phyloP scores from a whole-genome alignment of 2,329 filamentous ascomycete genomes.

The Colletotrichum caudatum region DNA sequence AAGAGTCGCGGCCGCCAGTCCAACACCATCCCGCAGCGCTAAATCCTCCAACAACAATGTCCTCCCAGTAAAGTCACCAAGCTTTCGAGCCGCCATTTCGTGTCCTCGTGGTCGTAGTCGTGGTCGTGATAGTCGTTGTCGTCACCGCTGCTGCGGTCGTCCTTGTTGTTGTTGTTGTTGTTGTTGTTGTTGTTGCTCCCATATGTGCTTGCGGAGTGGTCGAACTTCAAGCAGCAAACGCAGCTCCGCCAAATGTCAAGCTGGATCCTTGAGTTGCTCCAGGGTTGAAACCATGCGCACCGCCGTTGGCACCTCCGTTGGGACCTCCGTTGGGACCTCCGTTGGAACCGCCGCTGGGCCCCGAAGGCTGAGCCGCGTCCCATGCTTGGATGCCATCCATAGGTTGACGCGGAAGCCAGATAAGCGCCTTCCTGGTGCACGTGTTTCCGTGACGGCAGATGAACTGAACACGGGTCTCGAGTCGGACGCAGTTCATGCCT shows the following conservation, averaged over 20 bases:
- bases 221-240: background rate
- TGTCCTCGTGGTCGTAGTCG: background rate
- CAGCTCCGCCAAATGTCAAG: background rate
- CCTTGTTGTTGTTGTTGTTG: accelerated
- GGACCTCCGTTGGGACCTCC: background rate
- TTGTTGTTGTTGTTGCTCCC: background rate
- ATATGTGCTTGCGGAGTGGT: background rate
- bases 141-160: background rate
- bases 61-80: background rate
- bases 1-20: too few relatives aligned
- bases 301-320: background rate
- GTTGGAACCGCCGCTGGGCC: background rate
- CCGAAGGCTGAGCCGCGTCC: background rate
- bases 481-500: background rate
- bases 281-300: background rate
- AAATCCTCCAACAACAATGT: background rate
- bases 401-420: background rate
- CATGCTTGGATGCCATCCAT: background rate
- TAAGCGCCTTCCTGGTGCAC: background rate
- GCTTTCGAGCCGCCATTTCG: background rate
- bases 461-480: background rate
- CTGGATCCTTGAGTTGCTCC: background rate
- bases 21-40: background rate
- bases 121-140: background rate
- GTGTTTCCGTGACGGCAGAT: background rate